These are phyloP conservation scores for Allium sativum DNA, from an alignment of 106 monocot species.

Conservation along the genomic window DNA sequence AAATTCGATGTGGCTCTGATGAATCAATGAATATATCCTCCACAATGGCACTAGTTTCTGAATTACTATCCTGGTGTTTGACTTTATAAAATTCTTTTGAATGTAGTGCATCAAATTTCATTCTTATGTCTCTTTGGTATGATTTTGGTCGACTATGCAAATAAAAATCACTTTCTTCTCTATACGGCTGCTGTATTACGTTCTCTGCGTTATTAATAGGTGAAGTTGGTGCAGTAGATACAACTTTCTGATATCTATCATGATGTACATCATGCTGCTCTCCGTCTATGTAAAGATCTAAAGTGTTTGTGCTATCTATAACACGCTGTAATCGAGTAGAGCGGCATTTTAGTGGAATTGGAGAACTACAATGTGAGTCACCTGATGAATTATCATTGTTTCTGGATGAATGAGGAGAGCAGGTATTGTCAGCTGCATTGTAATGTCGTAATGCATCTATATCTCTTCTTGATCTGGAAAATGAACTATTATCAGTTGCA, in stretches of 20 bases:
- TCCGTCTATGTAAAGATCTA: constrained; percentile 48
- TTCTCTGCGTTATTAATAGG: constrained; percentile 31
- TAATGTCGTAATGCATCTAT: constrained; percentile 4
- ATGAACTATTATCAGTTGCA: too few species aligned
- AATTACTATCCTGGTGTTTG: constrained; percentile 32
- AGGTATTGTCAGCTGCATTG: constrained; percentile 17
- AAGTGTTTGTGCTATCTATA: constrained; percentile 10
- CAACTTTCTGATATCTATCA: constrained; percentile 16
- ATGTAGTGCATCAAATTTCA: too few species aligned
- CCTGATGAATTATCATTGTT: constrained; percentile 19
- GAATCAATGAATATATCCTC: constrained; percentile 70
- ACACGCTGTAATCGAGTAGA: constrained; percentile 13
- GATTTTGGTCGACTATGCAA: constrained; percentile 11
- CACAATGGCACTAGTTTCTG: constrained; percentile 34
- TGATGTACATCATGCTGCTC: constrained; percentile 14
- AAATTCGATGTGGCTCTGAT: constrained; percentile 20
- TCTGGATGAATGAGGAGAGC: constrained; percentile 22
- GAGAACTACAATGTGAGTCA: constrained; percentile 31
- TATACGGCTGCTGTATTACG: constrained; percentile 21
- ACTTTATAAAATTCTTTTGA: too few species aligned
- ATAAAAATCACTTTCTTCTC: constrained; percentile 24
- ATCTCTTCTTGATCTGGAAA: constrained; percentile 10
- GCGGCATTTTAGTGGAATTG: constrained; percentile 34
- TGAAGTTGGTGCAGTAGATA: constrained; percentile 45
- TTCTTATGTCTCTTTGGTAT: constrained; percentile 13